Evolutionary conservation across 352 stramenopile genomes (phyloP).

Genomic region (Phytophthora tubulina): DNA sequence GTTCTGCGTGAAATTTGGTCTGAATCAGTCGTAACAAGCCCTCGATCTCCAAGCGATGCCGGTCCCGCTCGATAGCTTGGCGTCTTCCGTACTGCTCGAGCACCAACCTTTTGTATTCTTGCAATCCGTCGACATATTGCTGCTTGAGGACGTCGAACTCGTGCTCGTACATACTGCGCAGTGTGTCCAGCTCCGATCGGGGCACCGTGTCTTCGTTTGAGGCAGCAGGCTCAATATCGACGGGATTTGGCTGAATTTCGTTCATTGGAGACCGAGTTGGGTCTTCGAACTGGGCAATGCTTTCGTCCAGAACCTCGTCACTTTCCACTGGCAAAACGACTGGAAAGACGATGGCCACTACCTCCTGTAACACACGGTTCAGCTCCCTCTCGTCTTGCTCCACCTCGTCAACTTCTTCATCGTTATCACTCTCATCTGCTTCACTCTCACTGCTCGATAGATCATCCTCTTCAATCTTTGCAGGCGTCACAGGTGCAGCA

Average conservation of each 20-base stretch:
- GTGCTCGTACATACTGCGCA: conserved; percentile 47
- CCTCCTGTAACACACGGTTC: conserved; percentile 54
- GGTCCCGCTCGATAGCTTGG: conserved; percentile 61
- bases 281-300: conserved; percentile 69
- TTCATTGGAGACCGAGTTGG: conserved; percentile 34
- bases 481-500: background rate
- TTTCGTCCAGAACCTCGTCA: conserved; percentile 48
- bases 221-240: conserved; percentile 1
- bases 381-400: conserved; percentile 61
- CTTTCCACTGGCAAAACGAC: conserved; percentile 42
- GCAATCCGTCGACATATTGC: conserved; percentile 62
- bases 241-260: conserved; percentile 21
- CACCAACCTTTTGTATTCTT: conserved; percentile 81
- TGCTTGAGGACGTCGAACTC: conserved; percentile 63
- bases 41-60: conserved; percentile 74
- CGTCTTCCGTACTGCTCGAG: conserved; percentile 77
- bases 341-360: conserved; percentile 63
- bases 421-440: conserved; percentile 45
- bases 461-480: conserved; percentile 50
- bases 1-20: conserved; percentile 66
- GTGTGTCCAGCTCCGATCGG: conserved; percentile 51
- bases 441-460: conserved; percentile 64
- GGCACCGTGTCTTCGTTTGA: conserved; percentile 16
- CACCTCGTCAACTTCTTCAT: conserved; percentile 46
- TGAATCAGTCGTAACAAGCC: conserved; percentile 67